These are phyloP conservation scores for Magnolia officinalis DNA, from an alignment of 164 flowering plant species.

Conservation along the genomic window DNA sequence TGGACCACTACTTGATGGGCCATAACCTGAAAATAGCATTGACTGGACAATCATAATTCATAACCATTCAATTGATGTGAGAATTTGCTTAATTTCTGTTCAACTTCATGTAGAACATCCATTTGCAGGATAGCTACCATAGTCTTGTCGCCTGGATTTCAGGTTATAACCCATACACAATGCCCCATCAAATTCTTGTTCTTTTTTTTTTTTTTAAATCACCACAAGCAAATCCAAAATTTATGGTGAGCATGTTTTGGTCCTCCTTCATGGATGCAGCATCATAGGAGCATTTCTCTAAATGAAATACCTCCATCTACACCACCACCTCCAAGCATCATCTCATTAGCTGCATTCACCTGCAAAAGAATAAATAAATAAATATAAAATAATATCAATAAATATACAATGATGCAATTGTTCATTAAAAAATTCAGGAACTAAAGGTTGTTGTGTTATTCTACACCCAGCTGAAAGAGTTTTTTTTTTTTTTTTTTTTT, in stretches of 20 bases:
- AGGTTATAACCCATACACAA: too few relatives aligned
- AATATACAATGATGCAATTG: neutral
- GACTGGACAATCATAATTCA: too few relatives aligned
- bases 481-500: too few relatives aligned
- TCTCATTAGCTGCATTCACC: constrained; percentile 95
- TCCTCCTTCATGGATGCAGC: neutral
- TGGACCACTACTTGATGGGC: too few relatives aligned
- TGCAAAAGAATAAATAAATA: constrained; percentile 18
- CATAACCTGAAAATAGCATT: too few relatives aligned
- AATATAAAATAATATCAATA: neutral
- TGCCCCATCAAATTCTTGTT: too few relatives aligned
- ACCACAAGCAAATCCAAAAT: neutral
- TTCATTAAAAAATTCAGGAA: neutral
- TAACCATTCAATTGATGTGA: too few relatives aligned
- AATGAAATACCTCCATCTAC: constrained; percentile 86
- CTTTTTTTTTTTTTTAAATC: too few relatives aligned
- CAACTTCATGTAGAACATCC: too few relatives aligned
- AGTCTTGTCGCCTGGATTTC: too few relatives aligned
- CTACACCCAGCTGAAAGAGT: neutral
- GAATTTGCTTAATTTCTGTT: too few relatives aligned
- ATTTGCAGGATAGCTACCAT: too few relatives aligned
- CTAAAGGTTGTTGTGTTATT: neutral
- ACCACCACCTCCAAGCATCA: constrained; percentile 97
- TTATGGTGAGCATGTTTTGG: neutral
- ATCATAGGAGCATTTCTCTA: neutral